phyloP scores from a whole-genome alignment of 768 basidiomycete genomes.

The Tremella yokohamensis region DNA sequence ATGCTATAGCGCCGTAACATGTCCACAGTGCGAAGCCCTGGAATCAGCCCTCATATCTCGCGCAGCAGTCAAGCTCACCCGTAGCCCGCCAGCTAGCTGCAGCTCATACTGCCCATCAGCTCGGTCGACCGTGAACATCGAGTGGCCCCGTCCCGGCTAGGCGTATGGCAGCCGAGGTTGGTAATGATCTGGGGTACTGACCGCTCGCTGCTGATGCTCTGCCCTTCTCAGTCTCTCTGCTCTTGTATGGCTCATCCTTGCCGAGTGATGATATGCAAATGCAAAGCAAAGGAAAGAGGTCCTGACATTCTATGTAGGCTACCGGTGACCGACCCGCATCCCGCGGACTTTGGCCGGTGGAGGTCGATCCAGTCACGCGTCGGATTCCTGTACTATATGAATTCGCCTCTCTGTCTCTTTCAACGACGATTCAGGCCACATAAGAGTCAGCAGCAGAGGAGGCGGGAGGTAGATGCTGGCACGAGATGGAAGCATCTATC shows the following conservation, averaged over 20 bases:
- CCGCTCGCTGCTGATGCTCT: slow-evolving; percentile 45
- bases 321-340: too few relatives aligned
- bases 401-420: too few relatives aligned
- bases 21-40: slow-evolving; percentile 47
- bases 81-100: slow-evolving; percentile 41
- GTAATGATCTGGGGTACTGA: slow-evolving; percentile 10
- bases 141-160: neutral
- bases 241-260: neutral
- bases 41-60: neutral
- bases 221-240: slow-evolving; percentile 19
- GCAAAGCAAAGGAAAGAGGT: neutral
- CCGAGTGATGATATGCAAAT: neutral
- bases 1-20: slow-evolving; percentile 37
- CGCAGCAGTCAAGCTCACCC: slow-evolving; percentile 18
- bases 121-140: neutral
- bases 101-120: slow-evolving; percentile 26
- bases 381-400: too few relatives aligned
- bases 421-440: neutral
- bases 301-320: too few relatives aligned
- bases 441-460: neutral
- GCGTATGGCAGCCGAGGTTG: too few relatives aligned
- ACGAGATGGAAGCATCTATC: slow-evolving; percentile 30
- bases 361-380: too few relatives aligned
- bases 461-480: neutral
- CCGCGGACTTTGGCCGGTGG: too few relatives aligned